Conservation (phyloP, 1,139 yeast species). For the Hyphopichia pseudoburtonii region DNA sequence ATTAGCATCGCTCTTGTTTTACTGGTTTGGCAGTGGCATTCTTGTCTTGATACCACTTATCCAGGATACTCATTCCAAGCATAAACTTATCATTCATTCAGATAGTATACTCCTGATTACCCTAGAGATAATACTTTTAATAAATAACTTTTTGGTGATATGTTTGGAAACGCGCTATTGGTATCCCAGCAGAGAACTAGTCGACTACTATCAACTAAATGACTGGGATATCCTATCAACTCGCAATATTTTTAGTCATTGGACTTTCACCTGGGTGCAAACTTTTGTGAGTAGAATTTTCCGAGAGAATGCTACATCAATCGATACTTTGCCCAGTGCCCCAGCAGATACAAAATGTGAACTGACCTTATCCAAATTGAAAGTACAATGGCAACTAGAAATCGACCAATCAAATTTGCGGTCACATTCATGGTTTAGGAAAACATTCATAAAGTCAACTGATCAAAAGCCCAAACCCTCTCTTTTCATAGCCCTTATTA, state of each 20-base stretch:
- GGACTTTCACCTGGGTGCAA: constrained; percentile 27
- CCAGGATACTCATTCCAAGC: not conserved
- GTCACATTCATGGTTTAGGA: not conserved
- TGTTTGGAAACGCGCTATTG: constrained; percentile 12
- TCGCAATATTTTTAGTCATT: constrained; percentile 12
- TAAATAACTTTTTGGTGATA: constrained; percentile 10
- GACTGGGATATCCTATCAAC: not conserved
- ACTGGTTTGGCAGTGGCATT: not conserved
- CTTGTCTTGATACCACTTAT: not conserved
- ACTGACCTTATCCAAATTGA: not conserved
- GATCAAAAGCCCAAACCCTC: not conserved
- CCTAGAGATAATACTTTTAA: constrained; percentile 8
- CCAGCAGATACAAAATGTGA: constrained; percentile 2
- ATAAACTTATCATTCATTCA: not conserved
- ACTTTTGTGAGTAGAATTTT: constrained; percentile 24
- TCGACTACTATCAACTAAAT: constrained; percentile 11
- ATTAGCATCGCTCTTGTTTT: constrained; percentile 2
- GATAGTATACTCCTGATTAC: constrained; percentile 8
- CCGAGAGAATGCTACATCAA: constrained; percentile 17
- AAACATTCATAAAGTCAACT: not conserved
- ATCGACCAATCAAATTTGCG: not conserved
- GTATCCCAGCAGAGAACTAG: constrained; percentile 9
- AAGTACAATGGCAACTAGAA: not conserved
- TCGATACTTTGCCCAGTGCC: constrained; percentile 20
- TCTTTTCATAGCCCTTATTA: not conserved